A percentile compares a stretch with the other conserved stretches of the same genome.
Evolutionary conservation across 192 early-diverging fungal genomes (phyloP).

Genomic region (Podila verticillata): DNA sequence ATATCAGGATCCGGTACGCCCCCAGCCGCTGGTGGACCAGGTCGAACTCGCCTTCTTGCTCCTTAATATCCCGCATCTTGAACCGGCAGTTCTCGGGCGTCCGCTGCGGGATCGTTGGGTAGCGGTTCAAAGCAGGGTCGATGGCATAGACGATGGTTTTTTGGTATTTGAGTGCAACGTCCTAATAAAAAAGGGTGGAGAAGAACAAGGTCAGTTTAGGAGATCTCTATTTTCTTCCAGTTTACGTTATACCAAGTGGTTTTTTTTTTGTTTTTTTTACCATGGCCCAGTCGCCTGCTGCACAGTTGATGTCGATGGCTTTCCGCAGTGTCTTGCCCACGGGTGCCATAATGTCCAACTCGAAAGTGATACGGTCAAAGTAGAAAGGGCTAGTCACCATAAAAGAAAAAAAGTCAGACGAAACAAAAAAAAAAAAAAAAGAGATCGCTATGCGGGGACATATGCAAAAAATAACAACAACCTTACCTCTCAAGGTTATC

Average conservation of each 20-base stretch:
- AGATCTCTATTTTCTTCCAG: too few species aligned
- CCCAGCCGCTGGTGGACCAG: slow-evolving; percentile 42
- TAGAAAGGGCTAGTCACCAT: slow-evolving; percentile 26
- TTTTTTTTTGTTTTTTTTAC: too few species aligned
- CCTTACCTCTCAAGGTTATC: slow-evolving; percentile 28
- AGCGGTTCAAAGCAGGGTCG: slow-evolving; percentile 13
- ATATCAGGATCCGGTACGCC: slow-evolving; percentile 31
- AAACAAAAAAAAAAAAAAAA: background rate
- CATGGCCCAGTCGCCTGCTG: slow-evolving; percentile 46
- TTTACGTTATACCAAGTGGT: too few species aligned
- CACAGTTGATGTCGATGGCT: slow-evolving; percentile 44
- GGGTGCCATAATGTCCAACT: slow-evolving; percentile 42
- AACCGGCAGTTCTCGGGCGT: slow-evolving; percentile 36
- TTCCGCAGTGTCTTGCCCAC: slow-evolving; percentile 32
- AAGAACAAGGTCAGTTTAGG: too few species aligned
- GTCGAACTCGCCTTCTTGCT: slow-evolving; percentile 47
- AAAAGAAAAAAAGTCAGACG: background rate
- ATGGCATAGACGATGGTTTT: slow-evolving; percentile 35
- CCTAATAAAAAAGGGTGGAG: slow-evolving; percentile 9
- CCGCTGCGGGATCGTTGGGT: slow-evolving; percentile 6
- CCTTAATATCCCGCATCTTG: slow-evolving; percentile 31
- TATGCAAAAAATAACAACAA: background rate
- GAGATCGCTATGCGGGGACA: too few species aligned
- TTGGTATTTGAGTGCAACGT: slow-evolving; percentile 34
- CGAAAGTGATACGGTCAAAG: slow-evolving; percentile 39